Percentiles rank a stretch among this genome's conserved stretches.
Evolutionary conservation across 306 rosid genomes (phyloP).

Genomic region (Pachyrhizus erosus): DNA sequence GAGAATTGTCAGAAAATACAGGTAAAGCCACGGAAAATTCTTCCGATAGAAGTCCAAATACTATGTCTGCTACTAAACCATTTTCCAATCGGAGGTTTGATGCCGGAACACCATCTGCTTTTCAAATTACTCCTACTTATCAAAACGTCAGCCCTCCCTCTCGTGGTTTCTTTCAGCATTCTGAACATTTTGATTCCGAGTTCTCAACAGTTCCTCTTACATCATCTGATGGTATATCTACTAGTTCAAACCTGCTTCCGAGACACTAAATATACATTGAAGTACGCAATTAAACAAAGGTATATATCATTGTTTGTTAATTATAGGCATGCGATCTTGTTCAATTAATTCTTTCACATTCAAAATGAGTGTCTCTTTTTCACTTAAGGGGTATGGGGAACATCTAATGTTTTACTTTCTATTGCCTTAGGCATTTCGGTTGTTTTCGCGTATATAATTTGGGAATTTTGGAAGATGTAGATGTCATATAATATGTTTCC

Average conservation of each 20-base stretch:
- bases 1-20: conserved; percentile 55
- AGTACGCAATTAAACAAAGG: conserved; percentile 61
- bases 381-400: not conserved
- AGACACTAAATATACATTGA: conserved; percentile 50
- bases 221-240: conserved; percentile 54
- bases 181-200: conserved; percentile 65
- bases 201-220: conserved; percentile 86
- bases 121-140: conserved; percentile 41
- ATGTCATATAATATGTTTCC: conserved; percentile 30
- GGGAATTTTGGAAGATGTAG: conserved; percentile 37
- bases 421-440: conserved; percentile 16
- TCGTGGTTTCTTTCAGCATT: conserved; percentile 42
- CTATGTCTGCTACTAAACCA: not conserved
- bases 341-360: conserved; percentile 65
- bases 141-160: conserved; percentile 49
- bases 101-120: conserved; percentile 36
- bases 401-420: conserved; percentile 19
- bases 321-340: conserved; percentile 51
- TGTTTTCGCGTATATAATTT: conserved; percentile 25
- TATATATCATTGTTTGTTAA: conserved; percentile 50
- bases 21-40: conserved; percentile 44
- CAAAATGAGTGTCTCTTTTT: conserved; percentile 35
- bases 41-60: conserved; percentile 39
- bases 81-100: conserved; percentile 43
- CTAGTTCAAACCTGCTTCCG: conserved; percentile 50